Evolutionary conservation across 768 basidiomycete species (phyloP).

Genomic region (Russula dissimulans): DNA sequence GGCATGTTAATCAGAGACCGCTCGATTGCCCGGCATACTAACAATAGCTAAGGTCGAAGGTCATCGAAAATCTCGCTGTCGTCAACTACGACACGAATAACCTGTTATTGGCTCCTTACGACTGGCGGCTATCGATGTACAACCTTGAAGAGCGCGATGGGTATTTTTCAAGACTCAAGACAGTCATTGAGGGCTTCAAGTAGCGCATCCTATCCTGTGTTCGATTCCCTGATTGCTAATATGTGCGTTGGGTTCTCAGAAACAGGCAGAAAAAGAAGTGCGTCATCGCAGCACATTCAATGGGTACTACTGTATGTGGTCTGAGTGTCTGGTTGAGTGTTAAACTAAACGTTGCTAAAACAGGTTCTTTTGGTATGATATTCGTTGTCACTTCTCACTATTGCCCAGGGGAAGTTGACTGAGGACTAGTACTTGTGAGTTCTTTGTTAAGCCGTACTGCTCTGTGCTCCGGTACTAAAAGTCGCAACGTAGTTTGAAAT

Average conservation of each 20-base stretch:
- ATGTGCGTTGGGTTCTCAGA: constrained; percentile 29
- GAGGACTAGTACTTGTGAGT: constrained; percentile 74
- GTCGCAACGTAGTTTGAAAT: constrained; percentile 72
- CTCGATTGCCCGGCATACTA: background rate
- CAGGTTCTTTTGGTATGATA: constrained; percentile 39
- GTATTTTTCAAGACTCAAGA: constrained; percentile 78
- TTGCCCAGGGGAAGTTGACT: background rate
- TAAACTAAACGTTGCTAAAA: background rate
- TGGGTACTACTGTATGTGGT: constrained; percentile 68
- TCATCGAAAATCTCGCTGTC: constrained; percentile 89
- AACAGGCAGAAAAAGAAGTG: constrained; percentile 64
- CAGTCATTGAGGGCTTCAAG: constrained; percentile 73
- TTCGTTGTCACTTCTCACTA: background rate
- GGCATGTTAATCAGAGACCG: constrained; percentile 36
- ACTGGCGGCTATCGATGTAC: constrained; percentile 82
- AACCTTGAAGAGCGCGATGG: constrained; percentile 90
- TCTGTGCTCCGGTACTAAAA: background rate
- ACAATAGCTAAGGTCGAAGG: constrained; percentile 56
- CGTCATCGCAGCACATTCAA: constrained; percentile 79
- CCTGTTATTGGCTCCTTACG: constrained; percentile 75
- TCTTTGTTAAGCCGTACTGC: background rate
- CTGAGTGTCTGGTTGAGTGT: background rate
- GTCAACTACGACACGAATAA: constrained; percentile 92
- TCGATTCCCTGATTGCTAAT: background rate
- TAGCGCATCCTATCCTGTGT: constrained; percentile 22